phyloP scores from a whole-genome alignment of 1,284 basidiomycete genomes.

The Marasmius oreades region DNA sequence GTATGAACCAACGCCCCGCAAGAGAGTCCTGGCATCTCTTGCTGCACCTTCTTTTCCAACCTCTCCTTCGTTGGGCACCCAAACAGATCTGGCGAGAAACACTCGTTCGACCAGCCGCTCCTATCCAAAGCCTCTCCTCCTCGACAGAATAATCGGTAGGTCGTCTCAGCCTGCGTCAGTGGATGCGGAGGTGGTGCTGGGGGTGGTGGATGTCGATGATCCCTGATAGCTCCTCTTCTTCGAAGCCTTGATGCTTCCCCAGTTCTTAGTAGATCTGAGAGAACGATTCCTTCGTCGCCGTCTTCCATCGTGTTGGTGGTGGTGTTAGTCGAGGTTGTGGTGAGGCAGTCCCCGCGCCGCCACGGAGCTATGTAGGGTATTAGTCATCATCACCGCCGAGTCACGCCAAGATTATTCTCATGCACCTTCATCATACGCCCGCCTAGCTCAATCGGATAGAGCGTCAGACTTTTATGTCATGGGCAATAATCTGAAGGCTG shows the following conservation, averaged over 20 bases:
- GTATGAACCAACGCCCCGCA: background rate
- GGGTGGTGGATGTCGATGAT: conserved; percentile 42
- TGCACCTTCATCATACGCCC: conserved; percentile 33
- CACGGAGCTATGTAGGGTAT: too few relatives aligned
- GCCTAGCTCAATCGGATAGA: conserved; percentile 87
- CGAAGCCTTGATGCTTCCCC: conserved; percentile 69
- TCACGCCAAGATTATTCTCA: background rate
- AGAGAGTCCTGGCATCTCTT: background rate
- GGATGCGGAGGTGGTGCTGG: background rate
- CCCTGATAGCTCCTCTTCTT: conserved; percentile 65
- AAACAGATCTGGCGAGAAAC: background rate
- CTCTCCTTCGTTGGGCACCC: background rate
- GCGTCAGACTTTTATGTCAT: conserved; percentile 62
- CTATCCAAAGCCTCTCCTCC: background rate
- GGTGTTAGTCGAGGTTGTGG: background rate
- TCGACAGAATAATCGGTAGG: background rate
- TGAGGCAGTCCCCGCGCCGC: too few relatives aligned
- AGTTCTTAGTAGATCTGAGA: conserved; percentile 65
- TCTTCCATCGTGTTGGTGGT: conserved; percentile 25
- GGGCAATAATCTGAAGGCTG: conserved; percentile 70
- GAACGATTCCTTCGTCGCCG: conserved; percentile 62
- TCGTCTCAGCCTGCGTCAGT: background rate
- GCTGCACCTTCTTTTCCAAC: background rate
- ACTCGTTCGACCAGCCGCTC: background rate
- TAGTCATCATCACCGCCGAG: background rate